Evolutionary conservation across 2,329 filamentous ascomycete species (phyloP).

Genomic region (Paracorniculantispora psalliotae): DNA sequence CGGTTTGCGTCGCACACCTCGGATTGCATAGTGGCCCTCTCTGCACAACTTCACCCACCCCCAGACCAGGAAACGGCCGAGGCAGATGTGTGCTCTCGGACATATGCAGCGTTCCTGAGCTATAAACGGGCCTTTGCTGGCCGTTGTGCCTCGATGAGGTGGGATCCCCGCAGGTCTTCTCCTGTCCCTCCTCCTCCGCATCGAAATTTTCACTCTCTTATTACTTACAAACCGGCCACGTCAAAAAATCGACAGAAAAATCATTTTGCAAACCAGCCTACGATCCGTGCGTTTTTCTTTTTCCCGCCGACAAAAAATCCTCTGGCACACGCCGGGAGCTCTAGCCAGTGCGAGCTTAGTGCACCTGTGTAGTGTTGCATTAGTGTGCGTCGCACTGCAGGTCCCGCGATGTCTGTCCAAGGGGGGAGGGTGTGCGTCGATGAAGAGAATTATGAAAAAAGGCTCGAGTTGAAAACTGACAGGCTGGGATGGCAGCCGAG

Average conservation of each 20-base stretch:
- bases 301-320: background rate
- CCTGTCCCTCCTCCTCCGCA: background rate
- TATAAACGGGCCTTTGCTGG: background rate
- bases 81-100: background rate
- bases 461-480: background rate
- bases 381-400: background rate
- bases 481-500: background rate
- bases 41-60: background rate
- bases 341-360: slow-evolving; percentile 2
- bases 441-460: background rate
- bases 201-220: background rate
- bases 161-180: background rate
- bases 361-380: background rate
- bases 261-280: background rate
- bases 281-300: background rate
- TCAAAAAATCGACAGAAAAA: background rate
- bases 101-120: background rate
- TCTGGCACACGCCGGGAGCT: background rate
- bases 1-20: background rate
- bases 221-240: too few relatives aligned
- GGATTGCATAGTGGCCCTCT: background rate
- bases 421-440: background rate
- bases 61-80: background rate
- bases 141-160: background rate
- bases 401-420: background rate